Conservation (phyloP, 108 stramenopile species). For the Nitzschia palea region DNA sequence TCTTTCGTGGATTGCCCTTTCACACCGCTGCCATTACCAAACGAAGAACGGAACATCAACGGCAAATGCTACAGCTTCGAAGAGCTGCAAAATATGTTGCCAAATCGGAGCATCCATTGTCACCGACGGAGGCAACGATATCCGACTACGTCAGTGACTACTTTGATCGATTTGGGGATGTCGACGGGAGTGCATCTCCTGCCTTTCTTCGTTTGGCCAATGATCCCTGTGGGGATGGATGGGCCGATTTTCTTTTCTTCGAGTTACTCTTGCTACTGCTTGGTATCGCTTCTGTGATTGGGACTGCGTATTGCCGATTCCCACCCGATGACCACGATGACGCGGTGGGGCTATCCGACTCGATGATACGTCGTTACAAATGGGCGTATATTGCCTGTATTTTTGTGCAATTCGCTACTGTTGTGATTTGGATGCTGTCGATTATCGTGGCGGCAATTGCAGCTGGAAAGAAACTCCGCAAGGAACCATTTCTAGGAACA, state of each 20-base stretch:
- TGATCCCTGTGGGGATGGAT: conserved; percentile 63
- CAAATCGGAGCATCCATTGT: conserved; percentile 7
- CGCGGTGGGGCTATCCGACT: conserved; percentile 26
- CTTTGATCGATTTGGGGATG: conserved; percentile 69
- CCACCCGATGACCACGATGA: conserved; percentile 33
- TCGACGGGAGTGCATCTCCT: conserved; percentile 58
- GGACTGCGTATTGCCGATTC: conserved; percentile 49
- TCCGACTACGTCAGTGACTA: conserved; percentile 38
- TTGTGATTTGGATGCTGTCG: conserved; percentile 53
- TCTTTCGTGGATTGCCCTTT: conserved; percentile 77
- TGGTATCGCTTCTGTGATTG: conserved; percentile 46
- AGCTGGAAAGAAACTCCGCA: conserved; percentile 54
- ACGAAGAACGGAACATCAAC: conserved; percentile 62
- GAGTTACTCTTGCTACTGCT: conserved; percentile 53
- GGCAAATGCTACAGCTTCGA: conserved; percentile 56
- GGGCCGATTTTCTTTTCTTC: conserved; percentile 73
- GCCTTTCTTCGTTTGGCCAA: conserved; percentile 52
- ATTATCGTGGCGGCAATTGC: conserved; percentile 51
- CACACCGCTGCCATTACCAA: conserved; percentile 65
- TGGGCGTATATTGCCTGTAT: conserved; percentile 57
- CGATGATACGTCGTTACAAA: conserved; percentile 38
- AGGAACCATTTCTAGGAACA: conserved; percentile 78
- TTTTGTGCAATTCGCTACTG: conserved; percentile 49
- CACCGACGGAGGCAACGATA: conserved; percentile 6
- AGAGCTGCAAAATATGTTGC: conserved; percentile 60